Conservation (phyloP, 805 yeast species). For the Nakazawaea holstii region DNA sequence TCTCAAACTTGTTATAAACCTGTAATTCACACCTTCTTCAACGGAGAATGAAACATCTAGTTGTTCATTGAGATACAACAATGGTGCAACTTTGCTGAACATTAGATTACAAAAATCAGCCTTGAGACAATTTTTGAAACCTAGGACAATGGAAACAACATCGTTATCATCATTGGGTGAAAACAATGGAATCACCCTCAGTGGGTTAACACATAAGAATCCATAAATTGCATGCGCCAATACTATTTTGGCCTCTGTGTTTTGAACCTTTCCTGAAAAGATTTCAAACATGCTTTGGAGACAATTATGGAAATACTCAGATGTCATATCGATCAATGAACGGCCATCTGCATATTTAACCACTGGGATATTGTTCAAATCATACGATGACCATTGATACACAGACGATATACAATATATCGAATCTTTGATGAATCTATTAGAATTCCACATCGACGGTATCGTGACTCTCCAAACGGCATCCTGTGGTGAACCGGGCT, state of each 20-base stretch:
- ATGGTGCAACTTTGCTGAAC: neutral
- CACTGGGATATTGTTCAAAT: neutral
- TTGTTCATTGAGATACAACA: neutral
- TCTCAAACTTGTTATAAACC: neutral
- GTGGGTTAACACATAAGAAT: neutral
- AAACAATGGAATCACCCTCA: neutral
- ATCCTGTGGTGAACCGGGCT: neutral
- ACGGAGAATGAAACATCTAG: neutral
- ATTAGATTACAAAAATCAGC: neutral
- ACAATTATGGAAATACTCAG: neutral
- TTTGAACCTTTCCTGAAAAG: neutral
- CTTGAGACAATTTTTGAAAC: neutral
- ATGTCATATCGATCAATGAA: neutral
- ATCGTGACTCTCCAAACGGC: neutral
- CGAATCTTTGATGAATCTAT: neutral
- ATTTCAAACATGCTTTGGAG: neutral
- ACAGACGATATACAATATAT: slow-evolving; percentile 5
- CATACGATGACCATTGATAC: neutral
- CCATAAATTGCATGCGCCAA: neutral
- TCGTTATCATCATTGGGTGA: neutral
- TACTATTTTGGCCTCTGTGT: neutral
- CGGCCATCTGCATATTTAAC: neutral
- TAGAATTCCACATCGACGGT: slow-evolving; percentile 2
- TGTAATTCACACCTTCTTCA: neutral
- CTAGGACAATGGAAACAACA: neutral